Evolutionary conservation across 2,329 filamentous ascomycete species (phyloP), one percentile per base, ranked within the genome.

Genomic region (Diaporthe citriasiana): DNA sequence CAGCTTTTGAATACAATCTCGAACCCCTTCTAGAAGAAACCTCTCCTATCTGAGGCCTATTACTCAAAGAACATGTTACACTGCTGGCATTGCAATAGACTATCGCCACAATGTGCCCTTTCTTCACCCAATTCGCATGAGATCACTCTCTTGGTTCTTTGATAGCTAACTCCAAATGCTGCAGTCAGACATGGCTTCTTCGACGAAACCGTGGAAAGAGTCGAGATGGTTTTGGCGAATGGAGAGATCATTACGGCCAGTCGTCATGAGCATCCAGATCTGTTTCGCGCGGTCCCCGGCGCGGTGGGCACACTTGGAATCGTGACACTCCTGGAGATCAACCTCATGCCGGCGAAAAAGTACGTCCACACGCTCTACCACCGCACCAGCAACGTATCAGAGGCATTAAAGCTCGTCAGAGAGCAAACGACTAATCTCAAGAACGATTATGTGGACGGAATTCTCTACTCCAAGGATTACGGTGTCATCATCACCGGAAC

Each of bases 371-470:
- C 92, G 30, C 89, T 88, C 50, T 94, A 94, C 78, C 85, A 88
- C 69, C 87, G 90, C 50, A 84, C 84, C 1, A 82, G 81, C 75
- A 88, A 87, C 70, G 82, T 88, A 5, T 82, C 83, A 71, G 84
- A 87, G 83, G 84, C 87, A 74, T 79, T 88, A 55, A 81, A 83
- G 9, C 84, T 85, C 19, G 84, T 93, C 27, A 81, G 86, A 59
- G 82, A 87, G 66, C 87, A 87, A 79, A 84, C 85, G 27, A 77
- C 76, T 4, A 81, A 82, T 72, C 79, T 81, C 9, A 82, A 81
- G 51, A 89, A 89, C 76, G 92, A 94, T 79, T 95, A 93, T 79
- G 89, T 95, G 30, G 93, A 95, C 78, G 93, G 92, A 35, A 94
- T 94, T 69, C 82, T 94, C 73, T 94, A 89, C 81, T 87, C 87